A percentile compares a stretch with the other conserved stretches of the same genome.
phyloP scores from a whole-genome alignment of 2,329 filamentous ascomycete species.

The Fusarium avenaceum region DNA sequence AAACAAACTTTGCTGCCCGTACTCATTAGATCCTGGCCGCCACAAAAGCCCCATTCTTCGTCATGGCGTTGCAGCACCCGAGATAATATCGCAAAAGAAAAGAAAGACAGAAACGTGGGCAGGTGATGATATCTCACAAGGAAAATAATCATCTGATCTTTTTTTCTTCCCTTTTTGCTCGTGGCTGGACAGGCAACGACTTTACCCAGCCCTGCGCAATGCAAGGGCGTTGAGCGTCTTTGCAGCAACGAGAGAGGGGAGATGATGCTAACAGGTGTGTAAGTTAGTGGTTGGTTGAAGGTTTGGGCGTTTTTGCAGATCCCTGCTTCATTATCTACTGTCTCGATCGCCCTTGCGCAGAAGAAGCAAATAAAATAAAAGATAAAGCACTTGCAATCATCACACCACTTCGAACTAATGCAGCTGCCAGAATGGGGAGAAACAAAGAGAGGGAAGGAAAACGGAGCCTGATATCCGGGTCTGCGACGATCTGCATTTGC shows the following conservation, averaged over 20 bases:
- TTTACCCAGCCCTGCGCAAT: neutral
- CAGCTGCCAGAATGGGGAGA: neutral
- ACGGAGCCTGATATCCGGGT: neutral
- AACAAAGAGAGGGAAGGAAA: neutral
- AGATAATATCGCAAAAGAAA: neutral
- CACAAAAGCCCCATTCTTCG: neutral
- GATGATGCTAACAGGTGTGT: neutral
- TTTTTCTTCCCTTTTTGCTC: neutral
- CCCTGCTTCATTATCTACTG: conserved; percentile 12
- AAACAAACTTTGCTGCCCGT: neutral
- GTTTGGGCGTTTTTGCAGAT: conserved; percentile 16
- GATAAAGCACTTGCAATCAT: neutral
- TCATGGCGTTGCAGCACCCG: conserved; percentile 1
- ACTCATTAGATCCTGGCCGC: neutral
- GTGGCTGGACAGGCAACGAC: conserved; percentile 1
- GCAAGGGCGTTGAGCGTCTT: conserved; percentile 31
- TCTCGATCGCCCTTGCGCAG: conserved; percentile 34
- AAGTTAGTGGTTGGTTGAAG: conserved; percentile 5
- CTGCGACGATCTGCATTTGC: conserved; percentile 29
- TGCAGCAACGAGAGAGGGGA: neutral
- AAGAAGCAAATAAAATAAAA: conserved; percentile 12
- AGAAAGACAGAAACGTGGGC: neutral
- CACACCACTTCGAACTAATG: neutral
- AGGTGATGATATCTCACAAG: neutral
- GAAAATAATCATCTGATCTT: neutral